Conservation (phyloP, 306 rosid species). For the Erythrophleum fordii region DNA sequence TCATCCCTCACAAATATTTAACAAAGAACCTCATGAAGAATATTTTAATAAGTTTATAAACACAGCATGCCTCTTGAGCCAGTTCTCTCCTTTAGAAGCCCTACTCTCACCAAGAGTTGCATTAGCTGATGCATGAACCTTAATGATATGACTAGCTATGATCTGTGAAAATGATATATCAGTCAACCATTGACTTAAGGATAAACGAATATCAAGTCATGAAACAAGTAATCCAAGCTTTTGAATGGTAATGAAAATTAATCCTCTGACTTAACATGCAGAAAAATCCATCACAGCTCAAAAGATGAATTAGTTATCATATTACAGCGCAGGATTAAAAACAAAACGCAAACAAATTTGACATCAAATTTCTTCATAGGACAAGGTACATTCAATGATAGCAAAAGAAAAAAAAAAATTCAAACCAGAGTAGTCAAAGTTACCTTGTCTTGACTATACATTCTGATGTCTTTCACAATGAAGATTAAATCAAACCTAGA, state of each 20-base stretch:
- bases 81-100: slow-evolving; percentile 76
- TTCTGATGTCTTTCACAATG: slow-evolving; percentile 96
- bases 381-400: not conserved
- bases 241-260: slow-evolving; percentile 17
- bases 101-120: slow-evolving; percentile 62
- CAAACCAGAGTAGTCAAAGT: slow-evolving; percentile 30
- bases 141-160: slow-evolving; percentile 91
- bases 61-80: slow-evolving; percentile 84
- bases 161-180: slow-evolving; percentile 59
- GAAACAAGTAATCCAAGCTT: slow-evolving; percentile 29
- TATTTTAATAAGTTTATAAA: slow-evolving; percentile 9
- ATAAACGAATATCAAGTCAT: slow-evolving; percentile 21
- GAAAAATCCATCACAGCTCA: not conserved
- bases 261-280: not conserved
- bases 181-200: slow-evolving; percentile 31
- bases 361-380: not conserved
- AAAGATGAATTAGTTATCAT: not conserved
- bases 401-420: not conserved
- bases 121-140: slow-evolving; percentile 81
- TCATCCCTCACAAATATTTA: slow-evolving; percentile 35
- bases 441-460: slow-evolving; percentile 97
- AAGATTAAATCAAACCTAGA: slow-evolving; percentile 96
- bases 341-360: not conserved
- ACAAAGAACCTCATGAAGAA: slow-evolving; percentile 24
- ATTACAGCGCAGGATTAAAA: slow-evolving; percentile 9